Conservation (phyloP, 495 filamentous ascomycete genomes). For the Aspergillus bertholletiae region DNA sequence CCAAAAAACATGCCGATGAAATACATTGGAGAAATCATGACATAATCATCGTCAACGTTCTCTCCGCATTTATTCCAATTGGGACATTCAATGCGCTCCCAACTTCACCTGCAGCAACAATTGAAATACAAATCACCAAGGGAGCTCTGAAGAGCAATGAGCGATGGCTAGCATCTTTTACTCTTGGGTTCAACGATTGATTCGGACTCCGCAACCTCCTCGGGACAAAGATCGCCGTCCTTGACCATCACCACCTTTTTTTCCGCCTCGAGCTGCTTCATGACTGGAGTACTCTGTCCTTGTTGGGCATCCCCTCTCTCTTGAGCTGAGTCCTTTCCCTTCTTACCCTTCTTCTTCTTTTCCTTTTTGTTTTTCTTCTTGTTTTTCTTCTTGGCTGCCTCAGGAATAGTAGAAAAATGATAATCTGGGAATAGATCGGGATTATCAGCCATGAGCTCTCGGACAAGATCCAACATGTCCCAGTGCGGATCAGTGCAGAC, state of each 20-base stretch:
- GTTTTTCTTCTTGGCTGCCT: background rate
- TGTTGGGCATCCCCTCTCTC: background rate
- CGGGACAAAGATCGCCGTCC: no score
- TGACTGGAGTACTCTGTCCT: background rate
- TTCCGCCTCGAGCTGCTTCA: constrained; percentile 9
- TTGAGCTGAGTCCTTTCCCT: background rate
- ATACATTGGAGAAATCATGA: constrained; percentile 1
- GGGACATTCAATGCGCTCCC: background rate
- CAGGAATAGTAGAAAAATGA: background rate
- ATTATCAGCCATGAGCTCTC: background rate
- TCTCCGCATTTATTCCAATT: background rate
- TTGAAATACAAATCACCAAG: no score
- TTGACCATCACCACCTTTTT: no score
- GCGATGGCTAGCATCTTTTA: no score
- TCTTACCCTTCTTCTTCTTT: constrained; percentile 3
- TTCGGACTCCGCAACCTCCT: no score
- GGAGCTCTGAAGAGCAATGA: no score
- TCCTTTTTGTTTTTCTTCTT: constrained; percentile 3
- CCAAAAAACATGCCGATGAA: background rate
- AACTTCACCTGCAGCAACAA: background rate
- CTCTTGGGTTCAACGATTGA: no score
- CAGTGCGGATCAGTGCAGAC: constrained; percentile 6
- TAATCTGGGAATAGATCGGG: background rate
- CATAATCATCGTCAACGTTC: constrained; percentile 1
- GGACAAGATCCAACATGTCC: constrained; percentile 6